A percentile compares a stretch with the other conserved stretches of the same genome.
phyloP scores from a whole-genome alignment of 1,139 yeast genomes.

The Nakaseomyces sp. region DNA sequence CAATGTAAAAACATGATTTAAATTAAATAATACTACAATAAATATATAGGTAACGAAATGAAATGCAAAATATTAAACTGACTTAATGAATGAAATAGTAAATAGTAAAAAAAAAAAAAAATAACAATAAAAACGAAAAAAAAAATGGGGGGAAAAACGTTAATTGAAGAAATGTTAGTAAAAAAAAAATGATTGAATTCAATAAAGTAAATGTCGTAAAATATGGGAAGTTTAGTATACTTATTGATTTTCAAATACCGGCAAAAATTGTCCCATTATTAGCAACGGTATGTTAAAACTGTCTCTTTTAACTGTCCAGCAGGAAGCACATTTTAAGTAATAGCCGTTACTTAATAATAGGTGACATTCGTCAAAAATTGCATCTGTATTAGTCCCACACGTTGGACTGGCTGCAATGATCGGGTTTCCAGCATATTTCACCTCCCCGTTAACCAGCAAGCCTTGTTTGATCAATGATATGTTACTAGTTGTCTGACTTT shows the following conservation, averaged over 20 bases:
- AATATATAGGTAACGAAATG: not conserved
- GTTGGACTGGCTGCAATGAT: conserved; percentile 2
- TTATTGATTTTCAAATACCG: conserved; percentile 37
- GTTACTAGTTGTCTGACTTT: conserved; percentile 9
- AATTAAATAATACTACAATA: too few relatives aligned
- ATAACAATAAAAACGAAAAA: too few relatives aligned
- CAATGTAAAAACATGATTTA: too few relatives aligned
- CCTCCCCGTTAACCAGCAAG: not conserved
- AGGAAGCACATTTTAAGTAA: conserved; percentile 52
- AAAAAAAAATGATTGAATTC: too few relatives aligned
- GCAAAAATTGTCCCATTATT: conserved; percentile 83
- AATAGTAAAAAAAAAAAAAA: too few relatives aligned
- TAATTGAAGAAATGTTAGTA: too few relatives aligned
- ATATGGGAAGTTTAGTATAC: too few relatives aligned
- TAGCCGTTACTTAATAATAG: conserved; percentile 39
- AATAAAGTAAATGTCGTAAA: too few relatives aligned
- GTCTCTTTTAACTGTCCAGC: conserved; percentile 85
- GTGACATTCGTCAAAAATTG: conserved; percentile 61
- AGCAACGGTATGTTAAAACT: conserved; percentile 89
- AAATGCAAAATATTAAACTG: not conserved
- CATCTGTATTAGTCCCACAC: conserved; percentile 7
- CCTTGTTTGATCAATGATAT: conserved; percentile 9
- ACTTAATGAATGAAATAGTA: too few relatives aligned
- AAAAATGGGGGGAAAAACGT: too few relatives aligned
- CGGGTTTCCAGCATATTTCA: not conserved